phyloP scores from a whole-genome alignment of 2,329 filamentous ascomycete species.

The Calonectria pteridis region DNA sequence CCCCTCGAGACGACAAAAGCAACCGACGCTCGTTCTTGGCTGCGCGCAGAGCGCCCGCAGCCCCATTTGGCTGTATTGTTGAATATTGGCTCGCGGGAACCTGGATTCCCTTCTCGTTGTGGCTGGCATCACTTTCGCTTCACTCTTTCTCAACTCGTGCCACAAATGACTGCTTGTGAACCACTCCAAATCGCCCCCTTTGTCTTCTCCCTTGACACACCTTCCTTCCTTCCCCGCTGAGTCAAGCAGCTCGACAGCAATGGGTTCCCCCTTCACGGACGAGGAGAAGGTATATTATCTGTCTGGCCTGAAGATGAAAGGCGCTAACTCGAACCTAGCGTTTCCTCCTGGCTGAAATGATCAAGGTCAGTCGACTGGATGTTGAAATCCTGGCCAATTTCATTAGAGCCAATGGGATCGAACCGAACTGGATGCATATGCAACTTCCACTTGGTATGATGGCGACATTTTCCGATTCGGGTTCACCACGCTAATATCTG shows the following conservation, averaged over 20 bases:
- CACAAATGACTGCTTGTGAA: conserved; percentile 31
- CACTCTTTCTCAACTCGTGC: conserved; percentile 18
- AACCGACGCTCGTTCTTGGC: conserved; percentile 27
- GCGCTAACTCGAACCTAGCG: conserved; percentile 54
- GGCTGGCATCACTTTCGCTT: conserved; percentile 31
- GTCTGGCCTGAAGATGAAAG: neutral
- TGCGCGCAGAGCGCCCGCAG: conserved; percentile 22
- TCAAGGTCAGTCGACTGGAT: conserved; percentile 67
- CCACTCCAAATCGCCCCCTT: conserved; percentile 20
- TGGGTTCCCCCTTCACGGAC: conserved; percentile 57
- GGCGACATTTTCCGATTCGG: neutral
- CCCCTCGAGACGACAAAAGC: conserved; percentile 24
- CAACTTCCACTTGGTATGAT: conserved; percentile 60
- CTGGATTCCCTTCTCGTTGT: conserved; percentile 24
- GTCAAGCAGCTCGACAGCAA: conserved; percentile 26
- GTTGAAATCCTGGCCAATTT: conserved; percentile 61
- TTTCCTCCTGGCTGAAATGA: conserved; percentile 69
- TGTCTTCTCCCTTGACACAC: conserved; percentile 20
- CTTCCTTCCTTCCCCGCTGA: conserved; percentile 21
- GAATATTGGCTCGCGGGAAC: conserved; percentile 11
- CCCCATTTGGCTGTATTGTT: conserved; percentile 5
- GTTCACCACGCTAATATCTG: neutral
- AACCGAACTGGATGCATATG: conserved; percentile 62
- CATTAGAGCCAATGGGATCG: conserved; percentile 55
- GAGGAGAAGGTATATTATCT: conserved; percentile 62